Evolutionary conservation across 352 stramenopile genomes (phyloP).

Genomic region (Phytophthora vignae): DNA sequence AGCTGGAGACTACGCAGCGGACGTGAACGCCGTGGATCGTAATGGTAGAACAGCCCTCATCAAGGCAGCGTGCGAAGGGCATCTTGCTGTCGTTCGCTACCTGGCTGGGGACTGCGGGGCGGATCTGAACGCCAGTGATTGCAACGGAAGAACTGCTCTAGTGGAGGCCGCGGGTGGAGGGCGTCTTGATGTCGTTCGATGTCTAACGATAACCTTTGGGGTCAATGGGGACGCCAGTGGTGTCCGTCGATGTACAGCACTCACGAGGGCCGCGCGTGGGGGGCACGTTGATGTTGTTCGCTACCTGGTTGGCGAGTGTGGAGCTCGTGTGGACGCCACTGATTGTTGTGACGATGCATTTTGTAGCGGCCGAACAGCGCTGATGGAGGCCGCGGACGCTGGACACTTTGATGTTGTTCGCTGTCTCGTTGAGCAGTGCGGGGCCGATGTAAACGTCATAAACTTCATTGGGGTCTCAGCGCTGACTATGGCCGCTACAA

Average conservation of each 20-base stretch:
- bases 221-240: neutral
- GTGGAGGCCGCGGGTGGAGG: neutral
- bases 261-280: neutral
- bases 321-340: neutral
- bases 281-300: neutral
- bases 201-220: neutral
- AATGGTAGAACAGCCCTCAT: neutral
- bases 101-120: neutral
- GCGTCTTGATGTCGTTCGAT: neutral
- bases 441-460: neutral
- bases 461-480: neutral
- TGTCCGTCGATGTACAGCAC: neutral
- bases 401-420: neutral
- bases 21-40: neutral
- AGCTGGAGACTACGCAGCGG: neutral
- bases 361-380: neutral
- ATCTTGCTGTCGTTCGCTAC: neutral
- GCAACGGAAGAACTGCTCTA: neutral
- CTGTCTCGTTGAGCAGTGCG: neutral
- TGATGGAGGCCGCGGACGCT: neutral
- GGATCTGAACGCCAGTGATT: neutral
- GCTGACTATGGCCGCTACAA: neutral
- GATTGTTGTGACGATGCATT: neutral
- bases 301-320: neutral
- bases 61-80: neutral